Conservation (phyloP, 768 basidiomycete species). For the Kwoniella sp. region DNA sequence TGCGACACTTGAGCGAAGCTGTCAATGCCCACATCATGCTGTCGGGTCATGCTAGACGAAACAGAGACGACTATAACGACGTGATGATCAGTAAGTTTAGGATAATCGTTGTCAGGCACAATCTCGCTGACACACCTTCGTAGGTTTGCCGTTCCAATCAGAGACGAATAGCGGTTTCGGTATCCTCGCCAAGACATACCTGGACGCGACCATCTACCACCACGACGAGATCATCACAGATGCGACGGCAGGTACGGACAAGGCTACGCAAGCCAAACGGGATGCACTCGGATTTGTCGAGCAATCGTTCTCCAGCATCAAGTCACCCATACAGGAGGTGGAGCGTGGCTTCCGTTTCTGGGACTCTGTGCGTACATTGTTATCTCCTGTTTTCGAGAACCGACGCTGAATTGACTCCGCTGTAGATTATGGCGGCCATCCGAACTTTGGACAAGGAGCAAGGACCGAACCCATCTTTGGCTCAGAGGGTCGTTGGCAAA, state of each 20-base stretch:
- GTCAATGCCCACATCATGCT: slow-evolving; percentile 90
- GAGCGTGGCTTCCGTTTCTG: slow-evolving; percentile 98
- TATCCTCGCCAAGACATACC: slow-evolving; percentile 92
- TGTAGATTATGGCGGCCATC: slow-evolving; percentile 70
- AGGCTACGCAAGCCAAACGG: slow-evolving; percentile 77
- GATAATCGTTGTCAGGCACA: not conserved
- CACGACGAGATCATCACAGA: slow-evolving; percentile 73
- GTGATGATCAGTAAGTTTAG: slow-evolving; percentile 69
- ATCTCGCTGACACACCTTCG: not conserved
- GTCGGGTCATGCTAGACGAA: slow-evolving; percentile 79
- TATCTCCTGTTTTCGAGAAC: slow-evolving; percentile 11
- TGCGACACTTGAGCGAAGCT: slow-evolving; percentile 87
- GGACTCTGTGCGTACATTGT: slow-evolving; percentile 78
- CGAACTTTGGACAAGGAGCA: slow-evolving; percentile 72
- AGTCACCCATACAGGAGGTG: slow-evolving; percentile 80
- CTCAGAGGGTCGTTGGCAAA: slow-evolving; percentile 73
- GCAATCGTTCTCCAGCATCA: slow-evolving; percentile 87
- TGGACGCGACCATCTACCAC: slow-evolving; percentile 82
- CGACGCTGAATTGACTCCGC: slow-evolving; percentile 4
- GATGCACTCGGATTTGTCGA: slow-evolving; percentile 90
- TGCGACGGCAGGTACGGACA: slow-evolving; percentile 66
- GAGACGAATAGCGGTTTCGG: slow-evolving; percentile 99
- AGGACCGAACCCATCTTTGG: slow-evolving; percentile 37
- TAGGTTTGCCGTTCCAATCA: slow-evolving; percentile 79
- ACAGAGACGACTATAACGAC: slow-evolving; percentile 88